Base-by-base conservation (phyloP, 2,329 filamentous ascomycete species). In the Penicillium janthinellum region DNA sequence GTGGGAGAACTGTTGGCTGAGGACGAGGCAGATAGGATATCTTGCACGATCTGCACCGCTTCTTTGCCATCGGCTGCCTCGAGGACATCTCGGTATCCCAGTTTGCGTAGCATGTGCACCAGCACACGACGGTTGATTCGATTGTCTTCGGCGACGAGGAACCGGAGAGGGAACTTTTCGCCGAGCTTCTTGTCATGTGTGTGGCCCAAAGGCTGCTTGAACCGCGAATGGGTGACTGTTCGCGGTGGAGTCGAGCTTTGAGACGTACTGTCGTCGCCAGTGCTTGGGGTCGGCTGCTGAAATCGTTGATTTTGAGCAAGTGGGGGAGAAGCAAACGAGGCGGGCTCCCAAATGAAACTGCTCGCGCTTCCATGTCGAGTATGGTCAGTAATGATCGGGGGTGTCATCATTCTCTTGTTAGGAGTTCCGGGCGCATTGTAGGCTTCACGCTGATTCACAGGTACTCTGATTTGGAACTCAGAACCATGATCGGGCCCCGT, bases 141-240 rank as follows among this genome's bases (percentile, higher is more conserved):
- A 73, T 91, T 91, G 73, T 91, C 88, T 75, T 91, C 88, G 4
- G 87, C 88, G 1, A 91, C 85, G 2, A 91, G 80, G 63, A 91
- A 87, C 10, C 83, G 88, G 8, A 90, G 79, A 0, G 88, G 88
- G 60, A 85, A 80, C 65, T 84, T 85, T 49, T 77, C 75, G 3
- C 84, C 86, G 4, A 90, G 79, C 14, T 83, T 79, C 47, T 82
- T 81, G 67, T 89, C 86, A 64, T 85, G 81, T 3, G 66, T 51
- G 53, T 74, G 68, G 49, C 66, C 58, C 25, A 64, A 68, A 44
- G 70, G 48, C 68, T 72, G 61, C 64, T 69, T 48, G 62, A 72
- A 20, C 64, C 60, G 63, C 22, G 66, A 51, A 63, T 71, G 64
- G 10, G 67, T 35, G 11, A 62, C 39, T 10, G 66, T 61, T 17